Evolutionary conservation across 163 green algal species (phyloP).

Genomic region (Chloromonas sp.): DNA sequence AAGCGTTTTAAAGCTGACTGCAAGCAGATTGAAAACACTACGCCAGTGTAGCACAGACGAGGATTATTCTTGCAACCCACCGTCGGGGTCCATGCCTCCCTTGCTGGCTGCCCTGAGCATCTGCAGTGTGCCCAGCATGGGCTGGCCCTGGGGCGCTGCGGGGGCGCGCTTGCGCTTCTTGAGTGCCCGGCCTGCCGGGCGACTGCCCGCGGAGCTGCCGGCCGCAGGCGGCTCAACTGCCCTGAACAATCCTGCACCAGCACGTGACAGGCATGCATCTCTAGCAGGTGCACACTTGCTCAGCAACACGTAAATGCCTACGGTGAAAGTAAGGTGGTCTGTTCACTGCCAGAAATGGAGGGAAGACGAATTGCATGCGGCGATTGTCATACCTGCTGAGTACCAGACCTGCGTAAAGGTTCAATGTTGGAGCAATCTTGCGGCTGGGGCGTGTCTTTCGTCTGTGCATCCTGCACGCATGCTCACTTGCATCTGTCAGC

Average conservation of each 20-base stretch:
- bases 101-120: conserved; percentile 68
- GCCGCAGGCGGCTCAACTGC: conserved; percentile 3
- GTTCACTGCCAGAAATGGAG: too few relatives aligned
- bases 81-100: conserved; percentile 80
- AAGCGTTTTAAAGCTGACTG: too few relatives aligned
- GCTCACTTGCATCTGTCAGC: too few relatives aligned
- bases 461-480: too few relatives aligned
- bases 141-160: not conserved
- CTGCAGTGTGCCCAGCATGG: conserved; percentile 60
- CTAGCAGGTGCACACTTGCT: not conserved
- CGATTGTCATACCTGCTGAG: too few relatives aligned
- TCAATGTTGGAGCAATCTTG: too few relatives aligned
- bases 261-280: not conserved
- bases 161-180: conserved; percentile 16
- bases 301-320: too few relatives aligned
- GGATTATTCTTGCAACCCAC: conserved; percentile 16
- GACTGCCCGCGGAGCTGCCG: not conserved
- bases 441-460: too few relatives aligned
- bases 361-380: too few relatives aligned
- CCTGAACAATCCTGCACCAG: not conserved
- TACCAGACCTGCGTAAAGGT: too few relatives aligned
- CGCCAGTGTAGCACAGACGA: not conserved
- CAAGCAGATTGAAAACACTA: too few relatives aligned
- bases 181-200: not conserved
- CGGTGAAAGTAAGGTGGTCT: too few relatives aligned